These are phyloP conservation scores for Heritiera littoralis DNA, from an alignment of 345 rosid species.

Conservation along the genomic window DNA sequence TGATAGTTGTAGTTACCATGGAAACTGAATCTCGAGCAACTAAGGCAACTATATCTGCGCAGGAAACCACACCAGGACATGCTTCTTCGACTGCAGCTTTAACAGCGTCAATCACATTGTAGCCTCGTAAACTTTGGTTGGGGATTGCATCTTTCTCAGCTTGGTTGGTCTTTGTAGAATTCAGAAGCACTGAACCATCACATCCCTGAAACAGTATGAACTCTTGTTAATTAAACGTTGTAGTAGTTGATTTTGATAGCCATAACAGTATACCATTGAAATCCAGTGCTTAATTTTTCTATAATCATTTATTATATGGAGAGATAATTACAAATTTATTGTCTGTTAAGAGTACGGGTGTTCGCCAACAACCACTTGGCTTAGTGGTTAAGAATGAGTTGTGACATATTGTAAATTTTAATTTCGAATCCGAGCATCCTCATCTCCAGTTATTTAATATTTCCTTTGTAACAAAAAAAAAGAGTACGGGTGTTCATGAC, in stretches of 20 bases:
- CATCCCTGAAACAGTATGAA: slow-evolving; percentile 56
- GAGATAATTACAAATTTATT: too few species aligned
- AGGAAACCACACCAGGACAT: slow-evolving; percentile 80
- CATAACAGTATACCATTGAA: not conserved
- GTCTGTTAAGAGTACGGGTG: slow-evolving; percentile 13
- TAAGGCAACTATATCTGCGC: slow-evolving; percentile 71
- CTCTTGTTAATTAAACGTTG: too few species aligned
- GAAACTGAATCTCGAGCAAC: slow-evolving; percentile 51
- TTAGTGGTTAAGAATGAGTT: not conserved
- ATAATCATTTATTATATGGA: not conserved
- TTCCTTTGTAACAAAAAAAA: too few species aligned
- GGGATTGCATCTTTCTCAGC: slow-evolving; percentile 57
- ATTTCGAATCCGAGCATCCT: too few species aligned
- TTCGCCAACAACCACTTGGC: too few species aligned
- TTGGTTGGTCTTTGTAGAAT: slow-evolving; percentile 39
- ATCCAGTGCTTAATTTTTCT: too few species aligned
- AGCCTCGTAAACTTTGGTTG: slow-evolving; percentile 63
- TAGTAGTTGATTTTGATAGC: not conserved
- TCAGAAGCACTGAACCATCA: slow-evolving; percentile 71
- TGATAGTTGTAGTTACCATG: slow-evolving; percentile 25
- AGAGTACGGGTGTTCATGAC: too few species aligned
- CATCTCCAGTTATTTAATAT: too few species aligned
- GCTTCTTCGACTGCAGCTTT: slow-evolving; percentile 61
- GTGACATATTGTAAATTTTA: not conserved
- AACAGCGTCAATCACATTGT: slow-evolving; percentile 51